Percentiles rank a stretch among this genome's conserved stretches.
Evolutionary conservation across 78 protist genomes (phyloP).

Genomic region (Emiliania huxleyi): DNA sequence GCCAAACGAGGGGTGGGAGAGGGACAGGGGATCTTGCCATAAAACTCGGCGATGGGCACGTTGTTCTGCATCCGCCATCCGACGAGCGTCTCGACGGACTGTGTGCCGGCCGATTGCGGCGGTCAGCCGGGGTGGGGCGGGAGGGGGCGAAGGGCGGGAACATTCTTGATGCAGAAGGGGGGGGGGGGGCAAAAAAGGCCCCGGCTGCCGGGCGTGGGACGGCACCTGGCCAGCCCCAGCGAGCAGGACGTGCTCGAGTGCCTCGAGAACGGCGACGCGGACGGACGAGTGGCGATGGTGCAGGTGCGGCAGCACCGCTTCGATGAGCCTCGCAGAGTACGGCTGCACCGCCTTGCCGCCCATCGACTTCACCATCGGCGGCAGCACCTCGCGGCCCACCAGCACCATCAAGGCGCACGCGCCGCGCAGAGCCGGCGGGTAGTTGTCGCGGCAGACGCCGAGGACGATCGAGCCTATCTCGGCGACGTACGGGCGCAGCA

Average conservation of each 20-base stretch:
- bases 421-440: background rate
- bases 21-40: too few relatives aligned
- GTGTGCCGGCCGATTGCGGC: background rate
- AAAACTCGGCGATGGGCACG: conserved; percentile 1
- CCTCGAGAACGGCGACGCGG: background rate
- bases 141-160: too few relatives aligned
- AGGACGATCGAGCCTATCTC: background rate
- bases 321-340: background rate
- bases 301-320: background rate
- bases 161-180: too few relatives aligned
- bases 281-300: conserved; percentile 3
- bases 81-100: conserved; percentile 3
- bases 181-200: too few relatives aligned
- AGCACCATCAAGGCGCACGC: background rate
- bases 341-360: background rate
- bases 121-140: too few relatives aligned
- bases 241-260: background rate
- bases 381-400: background rate
- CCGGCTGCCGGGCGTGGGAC: background rate
- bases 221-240: background rate
- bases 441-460: conserved; percentile 10
- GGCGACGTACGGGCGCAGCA: background rate
- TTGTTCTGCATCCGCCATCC: background rate
- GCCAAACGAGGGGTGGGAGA: too few relatives aligned
- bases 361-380: background rate